Base-by-base conservation (phyloP, 129 eudicot species). In the Lonicera japonica region DNA sequence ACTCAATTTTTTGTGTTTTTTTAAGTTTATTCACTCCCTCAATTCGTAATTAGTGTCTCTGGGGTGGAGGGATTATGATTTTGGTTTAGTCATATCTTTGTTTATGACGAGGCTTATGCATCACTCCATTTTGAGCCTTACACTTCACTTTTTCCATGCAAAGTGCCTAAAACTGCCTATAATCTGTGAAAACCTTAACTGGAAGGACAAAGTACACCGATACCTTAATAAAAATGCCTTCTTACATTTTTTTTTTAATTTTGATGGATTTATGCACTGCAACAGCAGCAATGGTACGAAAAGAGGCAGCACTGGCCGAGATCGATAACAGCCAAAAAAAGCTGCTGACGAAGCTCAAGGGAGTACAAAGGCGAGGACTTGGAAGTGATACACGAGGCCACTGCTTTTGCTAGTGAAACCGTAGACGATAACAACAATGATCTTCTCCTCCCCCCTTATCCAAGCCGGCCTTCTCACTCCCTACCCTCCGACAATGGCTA, bases 211-310 rank as follows among this genome's bases (percentile, higher is more conserved):
- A 47, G 16, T 47, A 47, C 53, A 47, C 14, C 14, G n/a, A 8
- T n/a, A 47, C 53, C 19, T 39, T 47, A 4, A 47, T 47, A 47
- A 11, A 47, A 1, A 6, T 40, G 64, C 21, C 25, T 22, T 66
- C 64, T 58, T 61, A 56, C 54, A 50, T 23, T 46, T 63, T 41
- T 34, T n/a, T 22, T 17, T 58, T 29, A 29, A n/a, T n/a, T n/a
- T 46, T 24, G 18, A 22, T 58, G 16, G 70, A n/a, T 54, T 57
- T 64, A 92, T 96, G 86, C 73, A 58, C 69, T 92, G 34, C 98
- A 87, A 61, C 95, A 92, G 77, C 96, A 92, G 63, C 98, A 87
- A 67, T 79, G 81, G 86, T 92, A 87, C 48, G 95, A 91, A 87
- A 70, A 69, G 95, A 84, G 77, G 77, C 84, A 60, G 90, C 87